Base-by-base conservation (phyloP, 805 yeast species). In the Grigorovia jiainica region DNA sequence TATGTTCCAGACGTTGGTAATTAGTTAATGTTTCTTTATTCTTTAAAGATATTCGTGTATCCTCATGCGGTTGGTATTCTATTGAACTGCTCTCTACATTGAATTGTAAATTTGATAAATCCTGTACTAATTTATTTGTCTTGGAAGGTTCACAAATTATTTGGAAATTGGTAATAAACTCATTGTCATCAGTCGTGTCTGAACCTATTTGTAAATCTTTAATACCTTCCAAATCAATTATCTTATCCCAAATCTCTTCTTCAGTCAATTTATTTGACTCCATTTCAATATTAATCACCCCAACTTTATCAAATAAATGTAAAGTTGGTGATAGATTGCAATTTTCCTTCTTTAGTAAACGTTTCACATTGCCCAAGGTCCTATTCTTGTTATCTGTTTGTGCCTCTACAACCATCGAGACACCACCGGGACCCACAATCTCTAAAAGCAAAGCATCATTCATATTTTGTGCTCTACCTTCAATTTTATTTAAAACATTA, bases 381-480 rank as follows among this genome's bases (percentile, higher is more conserved):
- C 97, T 69, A 45, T 82, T 78, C 60, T 83, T 86, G 61, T 87
- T 90, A 57, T 90, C 96, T 0, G 97, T 90, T 38, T 79, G 69
- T 0, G 95, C 89, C 54, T 87, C 95, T 4, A 90, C 78, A 4
- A 90, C 73, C 36, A 87, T 69, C 0, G 95, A 84, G 2, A 85
- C 85, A 2, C 96, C 96, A 1, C 89, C 94, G 0, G 96, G 96
- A 0, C 90, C 97, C 60, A 87, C 68, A 13, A 92, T 95, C 59
- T 92, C 97, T 61, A 89, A 92, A 9, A 74, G 58, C 38, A 76
- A 79, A 1, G 89, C 94, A 3, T 48, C 44, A 31, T 43, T 40
- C 1, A 94, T 95, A 1, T 79, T 70, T 15, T 11, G 9, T 9
- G 18, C 18, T 13, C 15, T n/a, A 4, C 34, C 36, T 34, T 33